Percentiles rank a stretch among this genome's conserved stretches.
These are phyloP conservation scores for Brassica hybrid DNA, from an alignment of 441 rosid species.

Conservation along the genomic window DNA sequence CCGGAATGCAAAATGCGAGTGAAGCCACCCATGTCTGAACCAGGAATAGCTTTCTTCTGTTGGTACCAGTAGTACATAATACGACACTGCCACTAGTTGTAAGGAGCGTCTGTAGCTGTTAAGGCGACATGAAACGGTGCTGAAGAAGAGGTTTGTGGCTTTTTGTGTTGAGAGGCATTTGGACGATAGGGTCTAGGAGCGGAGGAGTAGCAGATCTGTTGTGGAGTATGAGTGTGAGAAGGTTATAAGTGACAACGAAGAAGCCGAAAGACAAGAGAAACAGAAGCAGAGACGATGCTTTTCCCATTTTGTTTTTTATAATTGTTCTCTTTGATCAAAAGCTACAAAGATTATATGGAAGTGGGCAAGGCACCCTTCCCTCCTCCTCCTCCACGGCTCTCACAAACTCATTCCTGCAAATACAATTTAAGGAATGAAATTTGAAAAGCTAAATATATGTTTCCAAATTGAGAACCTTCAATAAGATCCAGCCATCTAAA, in stretches of 20 bases:
- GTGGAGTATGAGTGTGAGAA: slow-evolving; percentile 58
- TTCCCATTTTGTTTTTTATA: slow-evolving; percentile 46
- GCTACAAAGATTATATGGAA: background rate
- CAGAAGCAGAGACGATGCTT: slow-evolving; percentile 56
- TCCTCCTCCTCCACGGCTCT: slow-evolving; percentile 8
- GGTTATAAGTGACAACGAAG: slow-evolving; percentile 69
- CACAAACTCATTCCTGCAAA: slow-evolving; percentile 24
- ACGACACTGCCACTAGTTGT: slow-evolving; percentile 79
- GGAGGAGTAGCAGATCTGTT: slow-evolving; percentile 44
- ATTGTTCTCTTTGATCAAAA: slow-evolving; percentile 17
- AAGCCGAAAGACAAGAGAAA: slow-evolving; percentile 62
- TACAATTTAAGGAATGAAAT: background rate
- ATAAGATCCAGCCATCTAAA: background rate
- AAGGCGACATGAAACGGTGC: slow-evolving; percentile 67
- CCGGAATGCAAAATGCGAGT: slow-evolving; percentile 77
- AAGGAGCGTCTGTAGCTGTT: slow-evolving; percentile 68
- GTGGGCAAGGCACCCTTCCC: background rate
- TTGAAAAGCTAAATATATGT: background rate
- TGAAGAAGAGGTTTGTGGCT: slow-evolving; percentile 41
- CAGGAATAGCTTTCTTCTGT: slow-evolving; percentile 59
- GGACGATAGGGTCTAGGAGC: slow-evolving; percentile 62
- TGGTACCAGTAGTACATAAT: slow-evolving; percentile 80
- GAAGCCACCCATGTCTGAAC: slow-evolving; percentile 76
- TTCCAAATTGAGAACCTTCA: background rate
- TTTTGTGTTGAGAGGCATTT: slow-evolving; percentile 60